phyloP scores from a whole-genome alignment of 2,329 filamentous ascomycete genomes.

The Sporothrix protearum region DNA sequence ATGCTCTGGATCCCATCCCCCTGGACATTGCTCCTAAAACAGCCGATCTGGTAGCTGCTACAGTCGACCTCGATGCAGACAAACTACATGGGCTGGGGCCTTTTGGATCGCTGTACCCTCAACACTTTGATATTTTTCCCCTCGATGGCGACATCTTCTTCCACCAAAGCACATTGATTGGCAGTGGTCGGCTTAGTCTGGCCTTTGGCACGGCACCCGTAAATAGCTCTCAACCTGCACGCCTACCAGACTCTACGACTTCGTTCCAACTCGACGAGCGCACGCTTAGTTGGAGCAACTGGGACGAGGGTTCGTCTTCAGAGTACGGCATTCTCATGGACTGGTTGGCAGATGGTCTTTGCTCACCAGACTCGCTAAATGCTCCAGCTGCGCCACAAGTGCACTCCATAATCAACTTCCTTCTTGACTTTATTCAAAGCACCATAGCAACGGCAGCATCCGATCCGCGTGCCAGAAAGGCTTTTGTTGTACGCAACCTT shows the following conservation, averaged over 20 bases:
- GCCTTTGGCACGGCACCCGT: slow-evolving; percentile 33
- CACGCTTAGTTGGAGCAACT: slow-evolving; percentile 51
- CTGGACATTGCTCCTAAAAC: slow-evolving; percentile 20
- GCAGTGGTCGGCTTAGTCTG: slow-evolving; percentile 48
- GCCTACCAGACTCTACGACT: slow-evolving; percentile 26
- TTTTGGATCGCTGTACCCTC: slow-evolving; percentile 59
- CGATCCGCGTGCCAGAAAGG: slow-evolving; percentile 35
- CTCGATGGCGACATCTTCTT: slow-evolving; percentile 56
- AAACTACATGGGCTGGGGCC: slow-evolving; percentile 56
- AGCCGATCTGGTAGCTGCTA: neutral
- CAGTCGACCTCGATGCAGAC: slow-evolving; percentile 28
- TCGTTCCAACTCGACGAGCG: slow-evolving; percentile 48
- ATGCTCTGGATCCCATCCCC: slow-evolving; percentile 52
- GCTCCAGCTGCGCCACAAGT: slow-evolving; percentile 12
- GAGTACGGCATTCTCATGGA: slow-evolving; percentile 61
- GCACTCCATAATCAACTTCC: slow-evolving; percentile 42
- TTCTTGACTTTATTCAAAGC: slow-evolving; percentile 47
- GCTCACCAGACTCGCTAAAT: neutral
- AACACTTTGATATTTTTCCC: slow-evolving; percentile 61
- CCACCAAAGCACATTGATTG: slow-evolving; percentile 57
- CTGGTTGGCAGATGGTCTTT: slow-evolving; percentile 40
- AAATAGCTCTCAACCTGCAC: neutral
- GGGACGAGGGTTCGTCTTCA: slow-evolving; percentile 58
- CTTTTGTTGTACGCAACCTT: slow-evolving; percentile 44
- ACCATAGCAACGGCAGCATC: slow-evolving; percentile 41